Evolutionary conservation across 202 grass and related monocot species (phyloP).

Genomic region (Cymbopogon flexuosus): DNA sequence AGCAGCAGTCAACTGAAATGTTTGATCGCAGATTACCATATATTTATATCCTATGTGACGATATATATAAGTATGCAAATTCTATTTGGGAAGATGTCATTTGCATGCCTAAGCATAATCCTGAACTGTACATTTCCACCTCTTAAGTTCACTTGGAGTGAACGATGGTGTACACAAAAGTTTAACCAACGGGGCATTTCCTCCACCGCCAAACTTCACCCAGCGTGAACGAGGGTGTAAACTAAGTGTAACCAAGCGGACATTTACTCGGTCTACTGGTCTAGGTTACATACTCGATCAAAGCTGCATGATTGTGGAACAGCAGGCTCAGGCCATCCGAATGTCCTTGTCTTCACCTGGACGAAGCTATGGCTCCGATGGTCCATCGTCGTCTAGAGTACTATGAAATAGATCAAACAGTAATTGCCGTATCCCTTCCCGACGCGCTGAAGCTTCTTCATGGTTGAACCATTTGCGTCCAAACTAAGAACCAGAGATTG

Average conservation of each 20-base stretch:
- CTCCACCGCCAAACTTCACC: not conserved
- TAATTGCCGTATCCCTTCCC: conserved; percentile 37
- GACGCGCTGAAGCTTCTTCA: conserved; percentile 48
- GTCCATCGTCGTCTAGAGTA: conserved; percentile 11
- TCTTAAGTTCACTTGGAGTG: not conserved
- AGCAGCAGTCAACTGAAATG: not conserved
- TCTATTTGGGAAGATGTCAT: not conserved
- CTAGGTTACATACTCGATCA: not conserved
- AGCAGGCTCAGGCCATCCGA: not conserved
- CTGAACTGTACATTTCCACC: conserved; percentile 6
- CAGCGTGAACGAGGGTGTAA: not conserved
- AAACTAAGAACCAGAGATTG: conserved; percentile 48
- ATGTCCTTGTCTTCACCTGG: not conserved
- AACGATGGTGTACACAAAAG: not conserved
- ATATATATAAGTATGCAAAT: not conserved
- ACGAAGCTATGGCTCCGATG: not conserved
- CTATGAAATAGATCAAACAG: conserved; percentile 47
- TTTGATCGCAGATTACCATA: not conserved
- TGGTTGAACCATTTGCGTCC: conserved; percentile 63
- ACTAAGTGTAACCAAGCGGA: not conserved
- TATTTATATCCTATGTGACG: not conserved
- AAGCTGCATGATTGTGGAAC: not conserved
- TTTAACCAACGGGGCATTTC: not conserved
- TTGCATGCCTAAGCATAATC: not conserved
- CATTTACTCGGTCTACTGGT: not conserved